Evolutionary conservation across 2,329 filamentous ascomycete species (phyloP).

Genomic region (Pyrenophora seminiperda): DNA sequence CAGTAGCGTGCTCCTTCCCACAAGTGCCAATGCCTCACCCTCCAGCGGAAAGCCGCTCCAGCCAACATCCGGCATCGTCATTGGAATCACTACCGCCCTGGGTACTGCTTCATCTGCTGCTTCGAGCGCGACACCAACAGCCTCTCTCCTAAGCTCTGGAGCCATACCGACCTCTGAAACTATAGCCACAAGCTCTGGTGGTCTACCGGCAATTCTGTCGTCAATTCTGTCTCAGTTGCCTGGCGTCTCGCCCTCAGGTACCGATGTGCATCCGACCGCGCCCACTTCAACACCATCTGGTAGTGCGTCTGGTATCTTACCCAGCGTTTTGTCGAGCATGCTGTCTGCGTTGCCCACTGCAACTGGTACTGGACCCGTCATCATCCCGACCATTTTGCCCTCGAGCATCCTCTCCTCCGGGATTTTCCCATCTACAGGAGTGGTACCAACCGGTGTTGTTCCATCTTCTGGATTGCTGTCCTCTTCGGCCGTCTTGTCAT

Average conservation of each 20-base stretch:
- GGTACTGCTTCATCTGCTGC: conserved; percentile 26
- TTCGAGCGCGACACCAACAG: conserved; percentile 20
- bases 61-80: conserved; percentile 36
- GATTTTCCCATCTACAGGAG: conserved; percentile 5
- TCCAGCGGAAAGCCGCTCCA: conserved; percentile 5
- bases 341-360: conserved; percentile 24
- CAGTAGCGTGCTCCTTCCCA: conserved; percentile 30
- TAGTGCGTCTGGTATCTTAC: conserved; percentile 22
- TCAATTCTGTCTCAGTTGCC: conserved; percentile 30
- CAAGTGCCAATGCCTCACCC: conserved; percentile 13
- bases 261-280: conserved; percentile 21
- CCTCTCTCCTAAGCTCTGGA: conserved; percentile 19
- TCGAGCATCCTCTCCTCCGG: conserved; percentile 15
- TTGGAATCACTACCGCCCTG: conserved; percentile 45
- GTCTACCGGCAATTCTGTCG: conserved; percentile 24
- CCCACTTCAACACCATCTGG: conserved; percentile 20
- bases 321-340: conserved; percentile 25
- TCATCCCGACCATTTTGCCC: conserved; percentile 9
- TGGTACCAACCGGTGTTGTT: conserved; percentile 3
- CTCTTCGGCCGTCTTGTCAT: conserved; percentile 4
- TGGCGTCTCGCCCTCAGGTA: conserved; percentile 25
- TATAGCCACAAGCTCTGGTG: conserved; percentile 16
- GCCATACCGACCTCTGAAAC: conserved; percentile 32
- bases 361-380: conserved; percentile 21
- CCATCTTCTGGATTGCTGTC: conserved; percentile 8